These are phyloP conservation scores for Fistulinella prunicolor DNA, from an alignment of 768 basidiomycete species.

Conservation along the genomic window DNA sequence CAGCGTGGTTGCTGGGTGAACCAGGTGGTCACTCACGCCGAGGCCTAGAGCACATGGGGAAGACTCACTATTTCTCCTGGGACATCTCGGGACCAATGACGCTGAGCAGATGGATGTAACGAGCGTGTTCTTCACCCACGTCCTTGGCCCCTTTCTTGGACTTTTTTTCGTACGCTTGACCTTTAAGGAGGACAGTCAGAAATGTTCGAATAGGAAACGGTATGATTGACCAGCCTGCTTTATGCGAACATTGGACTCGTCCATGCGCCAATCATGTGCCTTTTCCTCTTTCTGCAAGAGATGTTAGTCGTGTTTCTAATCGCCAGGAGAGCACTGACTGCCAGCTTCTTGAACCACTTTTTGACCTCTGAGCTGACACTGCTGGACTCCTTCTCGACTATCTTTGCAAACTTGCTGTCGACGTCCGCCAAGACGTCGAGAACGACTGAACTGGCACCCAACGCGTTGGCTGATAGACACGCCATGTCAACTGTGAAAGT, in stretches of 20 bases:
- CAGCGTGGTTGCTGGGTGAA: slow-evolving; percentile 57
- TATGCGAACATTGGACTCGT: slow-evolving; percentile 64
- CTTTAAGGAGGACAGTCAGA: slow-evolving; percentile 34
- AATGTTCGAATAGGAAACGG: background rate
- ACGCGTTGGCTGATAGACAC: slow-evolving; percentile 56
- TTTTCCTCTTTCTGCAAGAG: slow-evolving; percentile 73
- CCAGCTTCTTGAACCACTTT: slow-evolving; percentile 85
- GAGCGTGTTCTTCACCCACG: slow-evolving; percentile 68
- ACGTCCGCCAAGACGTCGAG: slow-evolving; percentile 72
- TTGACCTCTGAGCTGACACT: slow-evolving; percentile 62
- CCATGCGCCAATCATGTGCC: slow-evolving; percentile 67
- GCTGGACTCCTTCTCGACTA: slow-evolving; percentile 72
- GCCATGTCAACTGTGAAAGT: too few relatives aligned
- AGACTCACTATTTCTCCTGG: slow-evolving; percentile 71
- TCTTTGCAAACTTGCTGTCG: slow-evolving; percentile 70
- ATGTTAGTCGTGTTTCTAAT: background rate
- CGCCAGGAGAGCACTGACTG: slow-evolving; percentile 43
- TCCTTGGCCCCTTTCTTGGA: slow-evolving; percentile 69
- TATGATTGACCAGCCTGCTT: slow-evolving; percentile 63
- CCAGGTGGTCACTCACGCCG: background rate
- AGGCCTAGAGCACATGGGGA: background rate
- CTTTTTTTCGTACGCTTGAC: slow-evolving; percentile 75
- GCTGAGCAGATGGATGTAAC: slow-evolving; percentile 72
- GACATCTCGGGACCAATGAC: slow-evolving; percentile 74
- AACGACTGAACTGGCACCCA: slow-evolving; percentile 58